Conservation (phyloP, 768 basidiomycete genomes). For the Sistotremastrum niveocremeum region DNA sequence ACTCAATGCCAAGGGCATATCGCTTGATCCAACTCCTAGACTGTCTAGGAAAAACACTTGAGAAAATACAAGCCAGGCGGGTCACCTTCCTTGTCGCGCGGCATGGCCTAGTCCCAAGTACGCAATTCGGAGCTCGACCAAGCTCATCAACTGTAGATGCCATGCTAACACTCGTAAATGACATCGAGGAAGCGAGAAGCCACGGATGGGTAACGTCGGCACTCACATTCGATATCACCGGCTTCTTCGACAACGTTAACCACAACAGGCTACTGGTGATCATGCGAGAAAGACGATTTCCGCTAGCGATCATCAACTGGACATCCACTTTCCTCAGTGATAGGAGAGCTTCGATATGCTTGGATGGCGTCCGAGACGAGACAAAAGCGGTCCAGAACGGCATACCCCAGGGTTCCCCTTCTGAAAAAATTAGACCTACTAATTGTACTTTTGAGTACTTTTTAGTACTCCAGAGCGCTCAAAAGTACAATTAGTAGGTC, state of each 20-base stretch:
- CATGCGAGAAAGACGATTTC: slow-evolving; percentile 4
- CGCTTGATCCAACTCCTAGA: slow-evolving; percentile 22
- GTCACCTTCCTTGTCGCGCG: slow-evolving; percentile 13
- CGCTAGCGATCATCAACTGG: slow-evolving; percentile 6
- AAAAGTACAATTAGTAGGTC: no score
- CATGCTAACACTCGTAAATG: slow-evolving; percentile 10
- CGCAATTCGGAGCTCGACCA: slow-evolving; percentile 16
- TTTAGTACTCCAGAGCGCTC: no score
- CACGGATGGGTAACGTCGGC: slow-evolving; percentile 5
- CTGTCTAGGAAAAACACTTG: slow-evolving; percentile 20
- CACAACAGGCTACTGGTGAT: slow-evolving; percentile 5
- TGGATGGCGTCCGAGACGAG: no score
- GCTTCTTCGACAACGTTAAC: slow-evolving; percentile 13
- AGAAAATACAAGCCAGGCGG: slow-evolving; percentile 14
- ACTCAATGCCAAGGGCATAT: slow-evolving; percentile 21
- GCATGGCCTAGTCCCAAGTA: slow-evolving; percentile 14
- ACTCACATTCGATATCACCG: slow-evolving; percentile 12
- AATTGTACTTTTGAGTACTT: no score
- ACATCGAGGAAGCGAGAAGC: slow-evolving; percentile 7
- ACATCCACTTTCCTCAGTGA: slow-evolving; percentile 4
- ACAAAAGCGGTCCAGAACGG: no score
- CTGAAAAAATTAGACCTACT: no score
- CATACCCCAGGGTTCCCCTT: no score
- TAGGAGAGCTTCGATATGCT: slow-evolving; percentile 6
- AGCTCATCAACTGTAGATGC: slow-evolving; percentile 8